Evolutionary conservation across 75 land plant genomes (phyloP).

Genomic region (Azolla pinnata): DNA sequence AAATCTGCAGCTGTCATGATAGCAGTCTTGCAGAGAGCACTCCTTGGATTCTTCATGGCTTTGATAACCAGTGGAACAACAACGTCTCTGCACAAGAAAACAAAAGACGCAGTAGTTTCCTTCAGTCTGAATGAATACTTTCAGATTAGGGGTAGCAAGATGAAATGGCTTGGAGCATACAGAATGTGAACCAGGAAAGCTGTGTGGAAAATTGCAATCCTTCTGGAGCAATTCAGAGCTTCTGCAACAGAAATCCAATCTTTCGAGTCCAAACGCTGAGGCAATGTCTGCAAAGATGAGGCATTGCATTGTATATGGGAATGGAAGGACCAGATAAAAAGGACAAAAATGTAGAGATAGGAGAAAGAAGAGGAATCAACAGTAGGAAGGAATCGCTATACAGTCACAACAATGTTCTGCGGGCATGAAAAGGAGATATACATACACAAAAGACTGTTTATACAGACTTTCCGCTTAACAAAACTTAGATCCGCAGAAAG

Average conservation of each 20-base stretch:
- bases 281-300: slow-evolving; percentile 25
- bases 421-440: too few relatives aligned
- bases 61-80: slow-evolving; percentile 39
- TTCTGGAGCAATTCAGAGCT: slow-evolving; percentile 49
- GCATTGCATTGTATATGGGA: not conserved
- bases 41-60: slow-evolving; percentile 70
- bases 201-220: slow-evolving; percentile 40
- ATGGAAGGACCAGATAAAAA: not conserved
- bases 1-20: slow-evolving; percentile 61
- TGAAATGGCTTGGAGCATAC: slow-evolving; percentile 22
- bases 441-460: too few relatives aligned
- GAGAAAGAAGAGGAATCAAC: not conserved
- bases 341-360: not conserved
- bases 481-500: too few relatives aligned
- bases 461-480: too few relatives aligned
- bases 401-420: not conserved
- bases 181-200: slow-evolving; percentile 29
- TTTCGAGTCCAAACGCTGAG: slow-evolving; percentile 45
- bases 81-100: slow-evolving; percentile 28
- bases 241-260: slow-evolving; percentile 54
- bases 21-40: slow-evolving; percentile 59
- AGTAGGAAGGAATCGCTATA: not conserved
- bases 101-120: not conserved
- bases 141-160: not conserved
- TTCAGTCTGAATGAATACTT: not conserved